A percentile compares a stretch with the other conserved stretches of the same genome.
These are phyloP conservation scores for Maudiozyma serrabonitensis DNA, from an alignment of 805 yeast genomes.

Conservation along the genomic window DNA sequence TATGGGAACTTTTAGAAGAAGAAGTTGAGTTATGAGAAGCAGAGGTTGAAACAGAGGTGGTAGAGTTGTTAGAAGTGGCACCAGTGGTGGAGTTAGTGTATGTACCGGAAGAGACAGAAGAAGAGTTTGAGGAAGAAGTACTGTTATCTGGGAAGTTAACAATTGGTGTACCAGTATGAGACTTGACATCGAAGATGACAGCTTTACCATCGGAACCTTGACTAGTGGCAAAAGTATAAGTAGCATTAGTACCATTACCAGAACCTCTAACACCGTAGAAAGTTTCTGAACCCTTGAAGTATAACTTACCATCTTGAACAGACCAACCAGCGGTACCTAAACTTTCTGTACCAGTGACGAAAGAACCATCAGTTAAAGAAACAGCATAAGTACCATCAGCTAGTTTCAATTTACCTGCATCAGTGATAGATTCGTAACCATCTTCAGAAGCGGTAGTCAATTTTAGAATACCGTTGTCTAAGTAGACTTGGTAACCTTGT, in stretches of 20 bases:
- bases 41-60: not conserved
- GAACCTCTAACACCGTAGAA: not conserved
- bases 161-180: not conserved
- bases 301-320: constrained; percentile 11
- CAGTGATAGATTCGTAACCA: constrained; percentile 11
- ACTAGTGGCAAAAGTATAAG: not conserved
- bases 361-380: constrained; percentile 15
- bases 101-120: no score
- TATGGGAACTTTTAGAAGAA: not conserved
- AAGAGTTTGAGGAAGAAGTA: not conserved
- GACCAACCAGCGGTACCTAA: constrained; percentile 31
- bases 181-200: not conserved
- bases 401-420: constrained; percentile 19
- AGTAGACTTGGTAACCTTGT: not conserved
- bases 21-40: not conserved
- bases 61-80: not conserved
- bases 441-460: not conserved
- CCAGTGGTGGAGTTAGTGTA: no score
- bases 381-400: constrained; percentile 25
- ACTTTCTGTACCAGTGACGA: constrained; percentile 12
- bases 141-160: not conserved
- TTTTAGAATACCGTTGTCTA: not conserved
- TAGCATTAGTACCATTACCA: not conserved
- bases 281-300: not conserved
- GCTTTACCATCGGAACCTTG: not conserved